Evolutionary conservation across 2,329 filamentous ascomycete genomes (phyloP).

Genomic region (Aureobasidium sp.): DNA sequence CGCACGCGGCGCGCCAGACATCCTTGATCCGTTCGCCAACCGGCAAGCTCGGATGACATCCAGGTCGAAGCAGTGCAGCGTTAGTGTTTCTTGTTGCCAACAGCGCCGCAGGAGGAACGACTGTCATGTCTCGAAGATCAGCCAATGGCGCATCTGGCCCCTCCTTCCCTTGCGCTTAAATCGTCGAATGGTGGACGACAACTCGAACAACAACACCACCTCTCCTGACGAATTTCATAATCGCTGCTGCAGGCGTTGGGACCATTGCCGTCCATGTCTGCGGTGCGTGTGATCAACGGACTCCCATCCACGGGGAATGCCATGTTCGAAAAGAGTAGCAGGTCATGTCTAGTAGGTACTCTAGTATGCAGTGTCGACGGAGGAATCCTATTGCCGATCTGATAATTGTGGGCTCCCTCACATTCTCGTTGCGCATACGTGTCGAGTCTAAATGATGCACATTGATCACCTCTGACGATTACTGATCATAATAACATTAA

Average conservation of each 20-base stretch:
- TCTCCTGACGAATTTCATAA: not conserved
- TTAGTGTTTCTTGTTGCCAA: not conserved
- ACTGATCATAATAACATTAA: not conserved
- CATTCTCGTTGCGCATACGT: not conserved
- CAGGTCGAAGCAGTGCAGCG: not conserved
- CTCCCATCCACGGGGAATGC: not conserved
- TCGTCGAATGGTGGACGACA: not conserved
- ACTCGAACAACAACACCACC: not conserved
- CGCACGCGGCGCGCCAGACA: not conserved
- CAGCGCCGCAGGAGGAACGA: not conserved
- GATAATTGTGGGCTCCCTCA: not conserved
- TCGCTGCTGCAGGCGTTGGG: not conserved
- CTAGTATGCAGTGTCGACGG: not conserved
- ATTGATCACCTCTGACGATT: not conserved
- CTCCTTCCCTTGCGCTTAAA: not conserved
- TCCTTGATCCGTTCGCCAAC: not conserved
- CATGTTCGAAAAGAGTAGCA: not conserved
- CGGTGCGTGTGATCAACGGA: not conserved
- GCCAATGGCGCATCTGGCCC: constrained; percentile 3
- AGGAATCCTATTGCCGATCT: not conserved
- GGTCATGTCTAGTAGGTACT: not conserved
- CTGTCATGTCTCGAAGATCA: not conserved
- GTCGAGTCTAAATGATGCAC: not conserved
- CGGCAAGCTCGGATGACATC: not conserved
- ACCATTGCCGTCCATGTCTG: not conserved